Conservation (phyloP, 2,329 filamentous ascomycete species). For the Didymella sp. region DNA sequence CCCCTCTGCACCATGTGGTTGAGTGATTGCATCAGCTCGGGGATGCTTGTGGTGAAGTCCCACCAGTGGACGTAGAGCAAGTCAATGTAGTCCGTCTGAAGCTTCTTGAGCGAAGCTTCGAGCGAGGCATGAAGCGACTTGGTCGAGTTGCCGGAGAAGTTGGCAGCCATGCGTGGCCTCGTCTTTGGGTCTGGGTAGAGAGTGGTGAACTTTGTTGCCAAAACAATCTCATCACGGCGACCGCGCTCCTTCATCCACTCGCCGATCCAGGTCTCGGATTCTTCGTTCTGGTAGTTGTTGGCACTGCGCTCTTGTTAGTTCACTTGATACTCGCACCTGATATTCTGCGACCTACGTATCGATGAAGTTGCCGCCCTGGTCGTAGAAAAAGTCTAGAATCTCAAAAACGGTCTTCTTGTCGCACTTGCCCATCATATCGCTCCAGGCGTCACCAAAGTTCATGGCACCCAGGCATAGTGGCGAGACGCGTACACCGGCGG, state of each 20-base stretch:
- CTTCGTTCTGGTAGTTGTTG: constrained; percentile 57
- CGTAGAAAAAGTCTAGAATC: constrained; percentile 57
- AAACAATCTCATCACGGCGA: constrained; percentile 59
- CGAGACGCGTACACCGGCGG: constrained; percentile 60
- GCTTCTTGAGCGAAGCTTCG: constrained; percentile 51
- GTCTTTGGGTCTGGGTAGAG: constrained; percentile 34
- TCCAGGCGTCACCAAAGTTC: constrained; percentile 62
- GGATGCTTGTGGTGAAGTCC: constrained; percentile 49
- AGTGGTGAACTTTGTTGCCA: constrained; percentile 63
- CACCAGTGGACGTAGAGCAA: constrained; percentile 52
- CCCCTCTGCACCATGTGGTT: constrained; percentile 45
- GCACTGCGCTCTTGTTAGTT: constrained; percentile 40
- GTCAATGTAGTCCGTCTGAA: constrained; percentile 53
- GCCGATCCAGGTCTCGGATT: constrained; percentile 58
- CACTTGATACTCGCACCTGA: not conserved
- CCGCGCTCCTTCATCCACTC: constrained; percentile 58
- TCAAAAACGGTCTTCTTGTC: constrained; percentile 55
- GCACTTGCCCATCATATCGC: constrained; percentile 51
- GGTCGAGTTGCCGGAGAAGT: constrained; percentile 53
- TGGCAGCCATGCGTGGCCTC: constrained; percentile 42
- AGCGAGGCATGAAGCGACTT: constrained; percentile 50
- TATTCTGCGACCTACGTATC: constrained; percentile 58
- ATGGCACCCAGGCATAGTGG: constrained; percentile 63
- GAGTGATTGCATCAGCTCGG: constrained; percentile 49
- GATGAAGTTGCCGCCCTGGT: constrained; percentile 60